A percentile compares a stretch with the other conserved stretches of the same genome.
Evolutionary conservation across 2,329 filamentous ascomycete genomes (phyloP).

Genomic region (Setomelanomma holmii): DNA sequence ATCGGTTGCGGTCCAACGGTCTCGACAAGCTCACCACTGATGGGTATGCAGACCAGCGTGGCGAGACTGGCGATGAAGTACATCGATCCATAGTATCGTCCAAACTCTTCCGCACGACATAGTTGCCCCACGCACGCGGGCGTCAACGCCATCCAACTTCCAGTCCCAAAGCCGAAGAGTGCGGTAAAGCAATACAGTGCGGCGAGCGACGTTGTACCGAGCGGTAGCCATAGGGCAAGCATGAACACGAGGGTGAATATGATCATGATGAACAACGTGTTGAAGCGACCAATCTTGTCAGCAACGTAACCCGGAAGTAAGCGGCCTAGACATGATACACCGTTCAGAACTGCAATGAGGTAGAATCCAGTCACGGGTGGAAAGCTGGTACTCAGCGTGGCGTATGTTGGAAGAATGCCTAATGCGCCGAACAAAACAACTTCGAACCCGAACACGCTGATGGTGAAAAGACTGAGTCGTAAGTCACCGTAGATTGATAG

Average conservation of each 20-base stretch:
- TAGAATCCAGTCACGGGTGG: constrained; percentile 43
- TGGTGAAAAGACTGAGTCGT: constrained; percentile 44
- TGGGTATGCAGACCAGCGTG: constrained; percentile 45
- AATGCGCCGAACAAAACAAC: constrained; percentile 51
- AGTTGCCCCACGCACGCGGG: constrained; percentile 58
- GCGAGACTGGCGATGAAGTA: constrained; percentile 48
- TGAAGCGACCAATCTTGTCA: constrained; percentile 52
- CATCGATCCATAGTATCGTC: constrained; percentile 60
- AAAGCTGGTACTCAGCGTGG: constrained; percentile 46
- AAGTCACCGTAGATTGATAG: constrained; percentile 42
- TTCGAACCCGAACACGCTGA: constrained; percentile 46
- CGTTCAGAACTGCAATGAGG: constrained; percentile 51
- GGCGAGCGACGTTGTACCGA: constrained; percentile 38
- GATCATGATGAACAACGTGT: constrained; percentile 48
- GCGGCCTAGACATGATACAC: constrained; percentile 50
- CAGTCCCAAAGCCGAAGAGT: constrained; percentile 58
- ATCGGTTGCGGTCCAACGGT: constrained; percentile 41
- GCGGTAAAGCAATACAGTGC: constrained; percentile 50
- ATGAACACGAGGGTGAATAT: constrained; percentile 45
- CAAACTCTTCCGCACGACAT: constrained; percentile 56
- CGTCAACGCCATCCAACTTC: constrained; percentile 53
- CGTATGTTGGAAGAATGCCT: constrained; percentile 51
- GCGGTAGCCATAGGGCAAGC: constrained; percentile 45
- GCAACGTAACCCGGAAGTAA: constrained; percentile 50
- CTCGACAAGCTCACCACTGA: constrained; percentile 45